Base-by-base conservation (phyloP, 352 stramenopile genomes). In the Phytophthora pistaciae region DNA sequence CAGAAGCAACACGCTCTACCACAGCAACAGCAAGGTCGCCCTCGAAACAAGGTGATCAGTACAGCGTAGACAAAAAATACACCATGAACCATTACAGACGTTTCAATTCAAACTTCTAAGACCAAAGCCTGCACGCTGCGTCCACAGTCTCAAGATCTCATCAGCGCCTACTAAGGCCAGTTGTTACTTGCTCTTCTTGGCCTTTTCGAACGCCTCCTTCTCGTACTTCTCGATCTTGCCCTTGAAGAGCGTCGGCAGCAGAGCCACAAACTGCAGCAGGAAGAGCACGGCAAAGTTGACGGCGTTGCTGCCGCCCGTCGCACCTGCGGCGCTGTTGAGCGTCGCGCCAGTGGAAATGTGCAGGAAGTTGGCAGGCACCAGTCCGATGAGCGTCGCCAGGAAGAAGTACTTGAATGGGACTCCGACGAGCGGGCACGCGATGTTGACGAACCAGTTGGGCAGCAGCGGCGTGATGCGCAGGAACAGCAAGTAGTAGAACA, bases 401-500 rank as follows among this genome's bases (percentile, higher is more conserved):
- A 94, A 93, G 56, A 97, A 97, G 53, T 93, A 90, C 64, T 88
- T 88, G 74, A 96, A 94, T 54, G 86, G 80, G 48, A 97, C 88
- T 48, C 85, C 88, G 0, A 97, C 91, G 1, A 97, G 77, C 38
- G 91, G 91, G 38, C 85, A 95, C 27, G 89, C 89, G 42, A 97
- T 92, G 66, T 97, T 97, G 64, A 97, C 88, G 56, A 96, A 96
- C 91, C 91, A 97, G 75, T 97, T 97, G 16, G 91, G 91, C 59
- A 97, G 66, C 44, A 97, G 58, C 23, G 91, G 91, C 25, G 91
- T 97, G 67, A 97, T 92, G 21, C 91, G 83, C 46, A 97, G 77
- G 66, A 97, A 97, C n/a, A 97, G 74, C 66, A 97, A 63, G 70
- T 97, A 97, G 76, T 95, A 97, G 53, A 97, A 94, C 31, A 97